phyloP scores from a whole-genome alignment of 1,284 basidiomycete genomes.

The Sporisorium sorghi region DNA sequence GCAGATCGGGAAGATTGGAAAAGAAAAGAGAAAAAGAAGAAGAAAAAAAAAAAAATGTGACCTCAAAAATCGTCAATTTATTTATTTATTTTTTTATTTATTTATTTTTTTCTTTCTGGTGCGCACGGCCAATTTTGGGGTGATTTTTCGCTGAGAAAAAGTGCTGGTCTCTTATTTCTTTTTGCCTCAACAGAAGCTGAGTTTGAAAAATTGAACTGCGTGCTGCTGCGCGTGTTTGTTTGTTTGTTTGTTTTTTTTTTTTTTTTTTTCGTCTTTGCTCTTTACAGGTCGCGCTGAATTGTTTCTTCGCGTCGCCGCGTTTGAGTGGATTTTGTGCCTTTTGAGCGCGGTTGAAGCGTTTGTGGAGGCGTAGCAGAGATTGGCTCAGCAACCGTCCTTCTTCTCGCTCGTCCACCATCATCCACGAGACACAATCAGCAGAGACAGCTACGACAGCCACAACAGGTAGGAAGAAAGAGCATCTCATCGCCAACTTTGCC shows the following conservation, averaged over 20 bases:
- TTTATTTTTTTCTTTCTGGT: background rate
- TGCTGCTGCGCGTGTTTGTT: too few relatives aligned
- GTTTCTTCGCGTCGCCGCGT: too few relatives aligned
- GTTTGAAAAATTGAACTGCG: too few relatives aligned
- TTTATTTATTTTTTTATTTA: too few relatives aligned
- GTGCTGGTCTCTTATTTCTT: constrained; percentile 17
- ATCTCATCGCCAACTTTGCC: too few relatives aligned
- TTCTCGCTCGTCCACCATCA: background rate
- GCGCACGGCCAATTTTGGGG: background rate
- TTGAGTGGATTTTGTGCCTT: constrained; percentile 4
- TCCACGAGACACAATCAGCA: too few relatives aligned
- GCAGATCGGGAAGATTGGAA: background rate
- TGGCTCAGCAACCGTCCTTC: constrained; percentile 1
- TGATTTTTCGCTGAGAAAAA: background rate
- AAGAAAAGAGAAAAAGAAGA: background rate
- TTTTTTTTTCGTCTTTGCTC: background rate
- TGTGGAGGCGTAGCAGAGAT: background rate
- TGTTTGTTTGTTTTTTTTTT: too few relatives aligned
- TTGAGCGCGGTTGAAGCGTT: too few relatives aligned
- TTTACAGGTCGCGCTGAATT: too few relatives aligned
- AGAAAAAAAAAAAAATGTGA: background rate
- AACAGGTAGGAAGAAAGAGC: background rate
- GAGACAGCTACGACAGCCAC: background rate
- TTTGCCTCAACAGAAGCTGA: background rate
- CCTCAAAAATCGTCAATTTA: constrained; percentile 5